Evolutionary conservation across 768 basidiomycete genomes (phyloP), one percentile per base, ranked within the genome.

Genomic region (Trametes gibbosa): DNA sequence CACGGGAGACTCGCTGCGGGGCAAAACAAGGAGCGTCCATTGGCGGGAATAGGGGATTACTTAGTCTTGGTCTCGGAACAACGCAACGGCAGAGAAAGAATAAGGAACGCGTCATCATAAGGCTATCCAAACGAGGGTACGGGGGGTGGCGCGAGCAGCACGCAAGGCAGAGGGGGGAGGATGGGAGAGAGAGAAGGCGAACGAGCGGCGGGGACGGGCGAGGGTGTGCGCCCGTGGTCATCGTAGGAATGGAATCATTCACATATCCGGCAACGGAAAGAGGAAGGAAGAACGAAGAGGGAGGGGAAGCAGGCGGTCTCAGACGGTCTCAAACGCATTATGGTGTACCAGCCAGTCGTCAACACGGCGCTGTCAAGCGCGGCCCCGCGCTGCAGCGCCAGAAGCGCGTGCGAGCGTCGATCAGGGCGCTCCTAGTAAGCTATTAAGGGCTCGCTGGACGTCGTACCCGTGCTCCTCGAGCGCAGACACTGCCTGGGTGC

Each of bases 381-480:
- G 9, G 7, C 17, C 17, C 9, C 8, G 21, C 17, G 17, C 41
- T 19, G 41, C 41, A 32, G 29, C 21, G 43, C 17, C 42, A 5
- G 7, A 21, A 21, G n/a, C 16, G 3, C 42, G 21, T 8, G 42
- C n/a, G 42, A 3, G 17, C 43, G 23, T 24, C 43, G 47, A 55
- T 46, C 54, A 39, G 39, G 25, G 54, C 61, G 49, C 32, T 67
- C 80, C 81, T 59, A 95, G 74, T 58, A 95, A 73, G 62, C 82
- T 86, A 70, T 95, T 92, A 57, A 93, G 73, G 17, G 92, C 89
- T 68, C 79, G 83, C 65, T 78, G 86, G 37, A 96, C 81, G 70
- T 95, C 88, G 68, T 96, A 97, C 55, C 84, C 86, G 68, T 89
- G 79, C 57, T 82, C 85, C 72, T 96, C 95, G 6, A 98, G 78